These are phyloP conservation scores for Candida fluviatilis DNA, from an alignment of 805 yeast species.

Conservation along the genomic window DNA sequence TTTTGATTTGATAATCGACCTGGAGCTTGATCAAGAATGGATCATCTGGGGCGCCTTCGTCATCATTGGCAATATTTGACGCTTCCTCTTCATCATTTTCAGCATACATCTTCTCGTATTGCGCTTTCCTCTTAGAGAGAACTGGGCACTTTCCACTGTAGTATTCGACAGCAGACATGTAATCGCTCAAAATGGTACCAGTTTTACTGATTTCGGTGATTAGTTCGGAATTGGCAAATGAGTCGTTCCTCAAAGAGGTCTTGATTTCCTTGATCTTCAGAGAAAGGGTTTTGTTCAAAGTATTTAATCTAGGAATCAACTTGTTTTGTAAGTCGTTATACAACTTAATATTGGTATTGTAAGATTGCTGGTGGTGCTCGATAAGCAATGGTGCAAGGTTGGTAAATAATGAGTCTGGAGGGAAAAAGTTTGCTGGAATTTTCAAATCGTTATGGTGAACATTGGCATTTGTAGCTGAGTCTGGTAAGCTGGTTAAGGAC, in stretches of 20 bases:
- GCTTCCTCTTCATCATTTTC: conserved; percentile 13
- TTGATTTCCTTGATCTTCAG: conserved; percentile 40
- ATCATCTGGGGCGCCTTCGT: conserved; percentile 28
- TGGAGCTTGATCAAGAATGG: conserved; percentile 38
- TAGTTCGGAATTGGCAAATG: conserved; percentile 34
- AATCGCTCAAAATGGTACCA: conserved; percentile 43
- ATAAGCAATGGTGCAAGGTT: conserved; percentile 30
- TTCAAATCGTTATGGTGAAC: conserved; percentile 13
- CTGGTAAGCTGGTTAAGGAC: background rate
- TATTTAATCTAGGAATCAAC: conserved; percentile 35
- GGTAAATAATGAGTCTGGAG: conserved; percentile 17
- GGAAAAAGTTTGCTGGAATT: conserved; percentile 17
- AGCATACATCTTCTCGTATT: conserved; percentile 13
- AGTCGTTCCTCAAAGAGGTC: conserved; percentile 35
- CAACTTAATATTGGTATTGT: conserved; percentile 22
- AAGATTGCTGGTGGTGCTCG: conserved; percentile 29
- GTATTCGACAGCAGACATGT: conserved; percentile 28
- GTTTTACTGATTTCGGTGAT: conserved; percentile 52
- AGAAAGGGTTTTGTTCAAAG: conserved; percentile 29
- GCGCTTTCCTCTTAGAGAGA: conserved; percentile 13
- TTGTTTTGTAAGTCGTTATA: conserved; percentile 28
- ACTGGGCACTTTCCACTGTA: conserved; percentile 39
- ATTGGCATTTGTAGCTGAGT: conserved; percentile 4
- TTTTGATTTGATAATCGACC: conserved; percentile 37
- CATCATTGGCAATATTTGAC: conserved; percentile 14